Evolutionary conservation across 2,329 filamentous ascomycete species (phyloP), one percentile per base, ranked within the genome.

Genomic region (Clathrospora elynae): DNA sequence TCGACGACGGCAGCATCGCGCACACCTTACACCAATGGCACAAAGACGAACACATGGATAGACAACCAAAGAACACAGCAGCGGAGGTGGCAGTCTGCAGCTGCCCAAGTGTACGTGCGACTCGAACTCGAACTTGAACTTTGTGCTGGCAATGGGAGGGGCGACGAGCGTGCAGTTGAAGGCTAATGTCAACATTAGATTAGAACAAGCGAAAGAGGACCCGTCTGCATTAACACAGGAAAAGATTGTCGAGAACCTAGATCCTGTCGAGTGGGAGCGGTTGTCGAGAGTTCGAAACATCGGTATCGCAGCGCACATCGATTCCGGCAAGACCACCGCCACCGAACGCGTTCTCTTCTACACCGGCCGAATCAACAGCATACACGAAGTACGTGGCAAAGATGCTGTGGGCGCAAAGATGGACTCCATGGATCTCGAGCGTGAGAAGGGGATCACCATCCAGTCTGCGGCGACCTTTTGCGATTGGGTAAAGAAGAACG

Each of bases 401-500:
- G 93, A 99, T 79, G 83, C 88, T 23, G 90, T 96, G 26, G 93
- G 93, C 55, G 93, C 93, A 49, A 99, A 99, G 78, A 99, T 99
- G 93, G 93, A 99, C 77, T 96, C 91, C 17, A 99, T 99, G 93
- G 93, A 99, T 61, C 79, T 99, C 58, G 93, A 99, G 75, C 82
- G 93, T 73, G 93, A 97, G 72, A 96, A 96, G 78, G 93, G 93
- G 63, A 99, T 99, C 71, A 99, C 93, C 44, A 99, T 99, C 65
- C 92, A 99, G 73, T 97, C 92, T 58, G 93, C 93, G 8, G 93
- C 93, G 16, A 99, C 93, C 1, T 99, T 96, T 71, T 95, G 90
- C 72, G 91, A 99, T 74, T 99, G 93, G 93, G 76, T 87, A 56
- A 96, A 95, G 78, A 85, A 83, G 71, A 70, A 73, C 14, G 75